Percentiles rank a stretch among this genome's conserved stretches.
Conservation (phyloP, 225 moss, liverwort and hornwort species). For the Sphagnum contortum region DNA sequence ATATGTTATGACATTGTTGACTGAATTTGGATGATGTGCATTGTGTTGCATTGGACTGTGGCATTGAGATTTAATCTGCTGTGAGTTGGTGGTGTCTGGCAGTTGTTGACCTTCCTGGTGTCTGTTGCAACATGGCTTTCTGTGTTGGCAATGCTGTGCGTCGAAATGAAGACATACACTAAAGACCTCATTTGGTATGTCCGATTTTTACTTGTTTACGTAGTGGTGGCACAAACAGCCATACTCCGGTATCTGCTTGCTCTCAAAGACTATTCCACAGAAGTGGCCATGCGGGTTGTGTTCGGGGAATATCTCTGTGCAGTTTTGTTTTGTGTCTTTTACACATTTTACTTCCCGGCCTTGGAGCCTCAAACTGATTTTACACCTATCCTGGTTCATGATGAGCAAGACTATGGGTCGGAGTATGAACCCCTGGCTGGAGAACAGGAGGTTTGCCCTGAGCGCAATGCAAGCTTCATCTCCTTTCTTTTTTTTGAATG, state of each 20-base stretch:
- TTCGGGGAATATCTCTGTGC: conserved; percentile 11
- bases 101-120: conserved; percentile 14
- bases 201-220: conserved; percentile 17
- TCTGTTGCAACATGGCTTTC: conserved; percentile 15
- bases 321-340: conserved; percentile 18
- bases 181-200: conserved; percentile 23
- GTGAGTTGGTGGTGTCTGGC: background rate
- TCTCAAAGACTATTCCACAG: conserved; percentile 16
- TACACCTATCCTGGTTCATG: conserved; percentile 13
- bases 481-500: conserved; percentile 20
- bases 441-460: conserved; percentile 14
- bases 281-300: conserved; percentile 8
- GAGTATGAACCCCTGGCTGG: conserved; percentile 21
- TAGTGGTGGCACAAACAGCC: conserved; percentile 25
- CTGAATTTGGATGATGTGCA: background rate
- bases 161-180: conserved; percentile 15
- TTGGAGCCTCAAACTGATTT: conserved; percentile 20
- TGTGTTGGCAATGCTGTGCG: conserved; percentile 8
- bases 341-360: conserved; percentile 16
- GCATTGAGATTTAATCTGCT: too few species aligned
- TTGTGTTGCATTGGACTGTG: too few species aligned
- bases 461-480: conserved; percentile 8
- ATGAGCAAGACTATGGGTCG: conserved; percentile 8
- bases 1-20: background rate
- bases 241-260: conserved; percentile 13